Base-by-base conservation (phyloP, 208 protist species). In the Naegleria fowleri region DNA sequence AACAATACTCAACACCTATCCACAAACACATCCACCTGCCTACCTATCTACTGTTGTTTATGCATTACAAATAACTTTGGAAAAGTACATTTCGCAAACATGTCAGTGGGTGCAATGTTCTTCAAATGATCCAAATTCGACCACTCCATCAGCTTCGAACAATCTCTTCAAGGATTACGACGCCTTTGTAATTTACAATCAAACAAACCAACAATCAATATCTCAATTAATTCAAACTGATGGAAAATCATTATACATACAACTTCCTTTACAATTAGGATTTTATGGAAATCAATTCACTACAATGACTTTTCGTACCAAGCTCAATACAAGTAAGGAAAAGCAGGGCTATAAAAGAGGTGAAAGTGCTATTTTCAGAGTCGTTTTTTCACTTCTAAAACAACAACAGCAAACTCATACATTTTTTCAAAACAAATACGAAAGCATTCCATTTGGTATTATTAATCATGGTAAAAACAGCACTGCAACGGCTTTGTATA, bases 271-370 rank as follows among this genome's bases (percentile, higher is more conserved):
- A 9, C 85, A 39, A 25, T 58, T 39, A 88, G n/a, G 43, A 39
- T 25, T 85, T 85, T 43, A n/a, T 19, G 5, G 13, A 43, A 39
- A 85, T 43, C 79, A 85, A 36, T 43, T 25, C 13, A 85, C n/a
- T 43, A n/a, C 79, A 43, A 43, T 43, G 13, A 85, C n/a, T 41
- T 48, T 88, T 13, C 7, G 39, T 29, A n/a, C 13, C 22, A 88
- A 88, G n/a, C 16, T 88, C 29, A 88, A 88, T 38, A 88, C 85
- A 88, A 58, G 41, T 5, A 88, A 88, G n/a, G 85, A 88, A 19
- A 88, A 88, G 19, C 85, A 88, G 36, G 85, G 85, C 19, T 88
- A 59, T 19, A 88, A 88, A 39, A 88, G 85, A 88, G 85, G 85
- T 38, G 41, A 88, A 88, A 13, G 36, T 55, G 85, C 85, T 3